Percentiles rank a stretch among this genome's conserved stretches.
Evolutionary conservation across 106 monocot genomes (phyloP).

Genomic region (Dactylorhiza incarnata): DNA sequence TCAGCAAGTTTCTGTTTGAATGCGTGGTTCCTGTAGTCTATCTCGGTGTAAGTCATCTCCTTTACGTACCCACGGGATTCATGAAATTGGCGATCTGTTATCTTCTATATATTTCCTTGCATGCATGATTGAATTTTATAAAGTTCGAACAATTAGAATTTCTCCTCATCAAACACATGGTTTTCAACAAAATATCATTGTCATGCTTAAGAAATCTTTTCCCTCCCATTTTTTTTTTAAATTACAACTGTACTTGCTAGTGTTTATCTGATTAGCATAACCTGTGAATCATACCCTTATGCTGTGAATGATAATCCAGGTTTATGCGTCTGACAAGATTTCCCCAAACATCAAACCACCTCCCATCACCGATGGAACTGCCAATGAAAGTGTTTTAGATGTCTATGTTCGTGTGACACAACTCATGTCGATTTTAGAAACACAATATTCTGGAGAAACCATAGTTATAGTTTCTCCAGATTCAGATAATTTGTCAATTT

Average conservation of each 20-base stretch:
- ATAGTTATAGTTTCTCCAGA: conserved; percentile 79
- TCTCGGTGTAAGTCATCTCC: no score
- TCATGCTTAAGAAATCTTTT: background rate
- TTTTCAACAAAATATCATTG: no score
- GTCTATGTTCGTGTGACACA: conserved; percentile 83
- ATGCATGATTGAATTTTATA: no score
- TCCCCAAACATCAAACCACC: conserved; percentile 80
- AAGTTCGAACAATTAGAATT: no score
- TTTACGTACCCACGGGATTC: no score
- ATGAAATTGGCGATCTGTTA: no score
- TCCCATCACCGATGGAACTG: conserved; percentile 68
- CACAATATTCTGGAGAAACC: conserved; percentile 80
- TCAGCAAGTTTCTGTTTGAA: no score
- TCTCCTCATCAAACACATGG: no score
- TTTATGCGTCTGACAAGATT: conserved; percentile 67
- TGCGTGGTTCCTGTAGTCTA: no score
- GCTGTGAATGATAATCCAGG: conserved; percentile 22
- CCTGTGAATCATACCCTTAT: background rate
- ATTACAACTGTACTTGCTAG: background rate
- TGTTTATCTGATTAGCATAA: background rate
- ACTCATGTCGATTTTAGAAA: conserved; percentile 88
- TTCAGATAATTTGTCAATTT: conserved; percentile 74
- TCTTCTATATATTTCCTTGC: no score
- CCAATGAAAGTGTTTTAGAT: conserved; percentile 87
- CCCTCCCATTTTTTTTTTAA: background rate